Base-by-base conservation (phyloP, 2,329 filamentous ascomycete genomes). In the Ceratocystis cubensis region DNA sequence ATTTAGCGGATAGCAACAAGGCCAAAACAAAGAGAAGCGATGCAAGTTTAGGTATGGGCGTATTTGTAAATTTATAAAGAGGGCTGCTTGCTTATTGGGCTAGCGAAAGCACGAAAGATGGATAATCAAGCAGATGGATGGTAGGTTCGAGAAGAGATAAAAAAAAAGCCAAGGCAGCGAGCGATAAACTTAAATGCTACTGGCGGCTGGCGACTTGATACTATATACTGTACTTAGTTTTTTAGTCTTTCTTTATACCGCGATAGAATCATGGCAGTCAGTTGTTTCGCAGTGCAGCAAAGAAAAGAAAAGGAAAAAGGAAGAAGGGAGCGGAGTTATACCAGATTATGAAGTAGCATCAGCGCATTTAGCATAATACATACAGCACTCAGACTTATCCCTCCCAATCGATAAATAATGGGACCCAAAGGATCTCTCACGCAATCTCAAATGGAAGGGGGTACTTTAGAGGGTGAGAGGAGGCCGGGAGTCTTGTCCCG, bases 111-210 rank as follows among this genome's bases (percentile, higher is more conserved):
- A 22, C 20, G 48, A 4, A 57, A 33, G 53, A 37, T 37, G 56
- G 37, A 59, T 59, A 37, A 59, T 15, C 56, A 33, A 59, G 22
- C 48, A 53, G 8, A 15, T 20, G 20, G 28, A 59, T 37, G 25
- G 56, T 59, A n/a, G 56, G 5, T 59, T 59, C 56, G 28, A 59
- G 56, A 59, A 59, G 56, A 37, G 37, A 41, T 41, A 15, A 59
- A 7, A 59, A 30, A n/a, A 53, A 53, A 25, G 1, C 22, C n/a
- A 50, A 56, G 20, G 30, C 28, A n/a, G 33, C n/a, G 56, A n/a
- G 33, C n/a, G 56, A 25, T 15, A 13, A 57, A 57, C 4, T 13
- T 28, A 30, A 7, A 30, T 7, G 53, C 28, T n/a, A 37, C 8
- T 6, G 28, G 28, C 15, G 17, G 28, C 28, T 37, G 28, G 28